A percentile compares a stretch with the other conserved stretches of the same genome.
Conservation (phyloP, 495 filamentous ascomycete genomes). For the Tuber brumale region DNA sequence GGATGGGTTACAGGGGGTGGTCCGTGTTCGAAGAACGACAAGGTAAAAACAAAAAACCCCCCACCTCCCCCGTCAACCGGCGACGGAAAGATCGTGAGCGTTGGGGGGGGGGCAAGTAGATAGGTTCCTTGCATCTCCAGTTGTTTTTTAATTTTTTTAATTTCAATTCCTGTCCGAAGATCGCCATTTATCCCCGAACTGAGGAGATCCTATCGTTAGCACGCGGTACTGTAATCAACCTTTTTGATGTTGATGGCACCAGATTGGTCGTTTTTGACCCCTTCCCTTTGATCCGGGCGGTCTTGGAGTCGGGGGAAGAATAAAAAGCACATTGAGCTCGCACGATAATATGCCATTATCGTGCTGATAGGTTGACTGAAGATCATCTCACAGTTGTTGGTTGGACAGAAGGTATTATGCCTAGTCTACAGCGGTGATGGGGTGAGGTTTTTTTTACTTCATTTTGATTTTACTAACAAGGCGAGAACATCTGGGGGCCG, state of each 20-base stretch:
- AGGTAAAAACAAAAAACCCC: not conserved
- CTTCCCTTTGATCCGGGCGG: slow-evolving; percentile 7
- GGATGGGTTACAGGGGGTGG: slow-evolving; percentile 1
- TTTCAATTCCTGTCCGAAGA: not conserved
- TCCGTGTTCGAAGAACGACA: not conserved
- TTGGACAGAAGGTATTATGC: slow-evolving; percentile 10
- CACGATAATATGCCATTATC: slow-evolving; percentile 20
- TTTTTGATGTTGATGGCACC: slow-evolving; percentile 18
- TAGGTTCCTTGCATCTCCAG: slow-evolving; percentile 19
- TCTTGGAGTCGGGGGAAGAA: slow-evolving; percentile 7
- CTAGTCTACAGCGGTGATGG: not conserved
- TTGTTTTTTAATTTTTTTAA: not conserved
- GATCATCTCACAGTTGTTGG: slow-evolving; percentile 1
- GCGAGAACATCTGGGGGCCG: slow-evolving; percentile 5
- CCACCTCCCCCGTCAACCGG: slow-evolving; percentile 3
- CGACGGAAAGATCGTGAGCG: slow-evolving; percentile 28
- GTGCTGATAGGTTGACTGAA: slow-evolving; percentile 2
- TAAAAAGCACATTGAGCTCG: slow-evolving; percentile 4
- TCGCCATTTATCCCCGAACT: slow-evolving; percentile 22
- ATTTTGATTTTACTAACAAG: not conserved
- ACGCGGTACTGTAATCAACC: slow-evolving; percentile 30
- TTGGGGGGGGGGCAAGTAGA: slow-evolving; percentile 11
- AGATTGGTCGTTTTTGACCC: slow-evolving; percentile 9
- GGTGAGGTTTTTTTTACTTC: slow-evolving; percentile 7
- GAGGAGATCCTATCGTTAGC: slow-evolving; percentile 32